Evolutionary conservation across 2,329 filamentous ascomycete species (phyloP).

Genomic region (Fusarium buxicola): DNA sequence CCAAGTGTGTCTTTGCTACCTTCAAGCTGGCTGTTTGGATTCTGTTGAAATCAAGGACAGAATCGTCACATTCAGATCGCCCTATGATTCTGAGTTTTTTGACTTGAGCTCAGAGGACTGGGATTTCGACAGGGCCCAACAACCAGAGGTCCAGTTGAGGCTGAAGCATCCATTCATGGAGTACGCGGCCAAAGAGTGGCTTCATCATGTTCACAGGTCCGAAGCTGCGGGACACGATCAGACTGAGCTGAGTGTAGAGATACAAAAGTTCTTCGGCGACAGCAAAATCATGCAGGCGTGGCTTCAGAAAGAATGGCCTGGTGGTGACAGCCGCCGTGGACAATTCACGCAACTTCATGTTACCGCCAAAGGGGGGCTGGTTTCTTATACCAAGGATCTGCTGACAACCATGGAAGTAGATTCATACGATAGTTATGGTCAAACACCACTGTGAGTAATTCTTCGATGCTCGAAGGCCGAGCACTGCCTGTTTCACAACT

Average conservation of each 20-base stretch:
- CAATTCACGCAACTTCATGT: slow-evolving; percentile 26
- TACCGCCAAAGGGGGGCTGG: slow-evolving; percentile 32
- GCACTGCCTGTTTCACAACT: too few relatives aligned
- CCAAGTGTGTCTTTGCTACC: slow-evolving; percentile 21
- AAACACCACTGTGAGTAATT: slow-evolving; percentile 42
- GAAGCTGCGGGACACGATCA: slow-evolving; percentile 34
- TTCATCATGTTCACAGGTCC: slow-evolving; percentile 42
- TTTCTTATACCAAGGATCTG: slow-evolving; percentile 35
- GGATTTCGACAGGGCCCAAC: too few relatives aligned
- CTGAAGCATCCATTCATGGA: slow-evolving; percentile 45
- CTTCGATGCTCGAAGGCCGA: too few relatives aligned
- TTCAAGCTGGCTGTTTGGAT: slow-evolving; percentile 7
- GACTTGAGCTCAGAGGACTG: too few relatives aligned
- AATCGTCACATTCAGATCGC: too few relatives aligned
- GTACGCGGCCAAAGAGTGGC: slow-evolving; percentile 49
- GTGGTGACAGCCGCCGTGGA: background rate
- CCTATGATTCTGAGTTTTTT: too few relatives aligned
- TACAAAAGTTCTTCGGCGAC: slow-evolving; percentile 25
- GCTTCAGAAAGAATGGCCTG: slow-evolving; percentile 23
- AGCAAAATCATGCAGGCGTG: slow-evolving; percentile 14
- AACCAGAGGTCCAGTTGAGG: background rate
- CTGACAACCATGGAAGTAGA: slow-evolving; percentile 27
- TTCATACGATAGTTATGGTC: slow-evolving; percentile 13
- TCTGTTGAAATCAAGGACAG: background rate
- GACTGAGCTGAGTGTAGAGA: slow-evolving; percentile 8